These are phyloP conservation scores for Fusarium ambrosium DNA, from an alignment of 2,329 filamentous ascomycete species.

Conservation along the genomic window DNA sequence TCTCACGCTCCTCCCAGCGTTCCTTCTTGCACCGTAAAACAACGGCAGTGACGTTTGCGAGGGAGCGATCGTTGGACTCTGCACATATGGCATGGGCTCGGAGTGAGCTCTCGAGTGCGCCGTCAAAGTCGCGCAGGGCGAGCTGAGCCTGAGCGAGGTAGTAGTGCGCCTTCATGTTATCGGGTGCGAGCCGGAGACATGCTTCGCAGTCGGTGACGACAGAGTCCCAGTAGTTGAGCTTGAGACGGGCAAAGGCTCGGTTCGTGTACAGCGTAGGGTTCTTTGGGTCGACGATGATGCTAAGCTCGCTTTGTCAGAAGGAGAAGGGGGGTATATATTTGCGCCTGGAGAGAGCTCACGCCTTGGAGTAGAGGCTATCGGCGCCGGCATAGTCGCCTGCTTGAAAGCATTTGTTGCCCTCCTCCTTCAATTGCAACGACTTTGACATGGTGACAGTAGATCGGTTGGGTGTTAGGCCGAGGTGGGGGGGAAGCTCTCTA, in stretches of 20 bases:
- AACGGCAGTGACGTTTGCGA: slow-evolving; percentile 77
- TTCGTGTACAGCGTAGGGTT: slow-evolving; percentile 91
- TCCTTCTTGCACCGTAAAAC: slow-evolving; percentile 88
- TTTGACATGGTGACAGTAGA: slow-evolving; percentile 48
- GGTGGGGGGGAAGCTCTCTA: background rate
- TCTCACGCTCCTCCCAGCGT: slow-evolving; percentile 84
- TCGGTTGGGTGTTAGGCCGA: background rate
- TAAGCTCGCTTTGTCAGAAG: slow-evolving; percentile 51
- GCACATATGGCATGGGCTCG: slow-evolving; percentile 80
- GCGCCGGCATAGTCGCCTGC: slow-evolving; percentile 74
- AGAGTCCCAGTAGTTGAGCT: slow-evolving; percentile 78
- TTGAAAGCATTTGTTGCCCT: slow-evolving; percentile 76
- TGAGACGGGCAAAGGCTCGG: slow-evolving; percentile 85
- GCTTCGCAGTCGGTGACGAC: slow-evolving; percentile 83
- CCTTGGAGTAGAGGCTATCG: slow-evolving; percentile 79
- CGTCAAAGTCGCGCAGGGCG: slow-evolving; percentile 73
- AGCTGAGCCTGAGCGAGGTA: slow-evolving; percentile 88
- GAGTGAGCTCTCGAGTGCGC: slow-evolving; percentile 78
- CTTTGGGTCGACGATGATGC: slow-evolving; percentile 81
- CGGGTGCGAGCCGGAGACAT: slow-evolving; percentile 76
- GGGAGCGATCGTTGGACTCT: slow-evolving; percentile 72
- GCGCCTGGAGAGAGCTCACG: slow-evolving; percentile 60
- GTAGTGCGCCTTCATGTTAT: slow-evolving; percentile 84
- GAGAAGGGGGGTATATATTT: background rate
- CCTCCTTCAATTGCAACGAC: slow-evolving; percentile 63